A percentile compares a stretch with the other conserved stretches of the same genome.
Conservation (phyloP, 1,139 yeast genomes). For the Sugiyamaella pinicola region DNA sequence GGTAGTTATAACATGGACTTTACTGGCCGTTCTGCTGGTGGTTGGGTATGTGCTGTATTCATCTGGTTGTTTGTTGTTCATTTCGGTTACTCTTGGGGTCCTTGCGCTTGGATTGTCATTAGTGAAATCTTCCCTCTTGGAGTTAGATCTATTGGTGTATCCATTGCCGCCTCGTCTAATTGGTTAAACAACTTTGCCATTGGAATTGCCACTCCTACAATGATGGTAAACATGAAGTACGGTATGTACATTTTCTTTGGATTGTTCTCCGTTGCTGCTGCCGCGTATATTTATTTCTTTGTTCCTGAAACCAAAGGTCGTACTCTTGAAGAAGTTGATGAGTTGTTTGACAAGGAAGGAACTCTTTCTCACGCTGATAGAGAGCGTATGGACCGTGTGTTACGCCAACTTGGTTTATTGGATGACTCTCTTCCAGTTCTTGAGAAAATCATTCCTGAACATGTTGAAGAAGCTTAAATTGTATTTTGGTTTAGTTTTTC, state of each 20-base stretch:
- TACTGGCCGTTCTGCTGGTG: conserved; percentile 19
- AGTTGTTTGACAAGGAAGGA: conserved; percentile 40
- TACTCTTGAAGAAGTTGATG: conserved; percentile 71
- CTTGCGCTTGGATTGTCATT: conserved; percentile 61
- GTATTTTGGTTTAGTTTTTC: background rate
- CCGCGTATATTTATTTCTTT: conserved; percentile 56
- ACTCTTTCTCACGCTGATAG: conserved; percentile 22
- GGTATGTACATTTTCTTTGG: conserved; percentile 69
- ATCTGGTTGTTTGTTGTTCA: conserved; percentile 52
- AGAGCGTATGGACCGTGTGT: conserved; percentile 29
- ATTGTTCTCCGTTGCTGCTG: conserved; percentile 54
- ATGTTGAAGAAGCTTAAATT: conserved; percentile 18
- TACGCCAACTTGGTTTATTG: conserved; percentile 27
- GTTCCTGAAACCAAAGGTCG: conserved; percentile 78
- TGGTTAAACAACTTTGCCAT: conserved; percentile 80
- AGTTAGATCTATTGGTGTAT: conserved; percentile 57
- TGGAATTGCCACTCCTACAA: conserved; percentile 65
- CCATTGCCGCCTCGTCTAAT: conserved; percentile 67
- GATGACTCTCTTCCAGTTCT: conserved; percentile 24
- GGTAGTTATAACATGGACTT: conserved; percentile 30
- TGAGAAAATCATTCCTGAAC: conserved; percentile 17
- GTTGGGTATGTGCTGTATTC: conserved; percentile 31
- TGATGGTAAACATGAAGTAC: conserved; percentile 57
- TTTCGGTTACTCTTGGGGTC: conserved; percentile 72
- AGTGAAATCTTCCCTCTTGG: conserved; percentile 58